Percentiles rank a stretch among this genome's conserved stretches.
These are phyloP conservation scores for Candida neerlandica DNA, from an alignment of 1,139 yeast species.

Conservation along the genomic window DNA sequence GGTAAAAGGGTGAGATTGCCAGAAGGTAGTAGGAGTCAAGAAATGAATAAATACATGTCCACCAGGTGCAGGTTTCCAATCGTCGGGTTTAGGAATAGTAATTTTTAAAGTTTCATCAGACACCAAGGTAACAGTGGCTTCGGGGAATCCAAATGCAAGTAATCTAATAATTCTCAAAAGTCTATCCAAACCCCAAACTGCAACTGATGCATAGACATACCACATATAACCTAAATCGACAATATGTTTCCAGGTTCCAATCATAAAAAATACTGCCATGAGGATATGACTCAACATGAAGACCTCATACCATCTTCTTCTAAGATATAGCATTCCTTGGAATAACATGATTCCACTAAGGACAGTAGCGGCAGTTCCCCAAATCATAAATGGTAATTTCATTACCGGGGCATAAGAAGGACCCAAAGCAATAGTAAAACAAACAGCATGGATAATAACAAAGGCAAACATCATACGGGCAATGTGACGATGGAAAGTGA, in stretches of 20 bases:
- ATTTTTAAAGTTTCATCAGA: conserved; percentile 49
- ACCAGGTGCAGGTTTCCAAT: conserved; percentile 52
- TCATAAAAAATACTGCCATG: conserved; percentile 56
- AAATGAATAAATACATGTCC: conserved; percentile 65
- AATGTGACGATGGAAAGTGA: conserved; percentile 55
- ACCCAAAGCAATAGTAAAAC: conserved; percentile 23
- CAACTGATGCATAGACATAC: conserved; percentile 54
- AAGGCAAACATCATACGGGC: conserved; percentile 44
- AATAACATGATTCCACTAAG: conserved; percentile 39
- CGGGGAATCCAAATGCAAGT: conserved; percentile 47
- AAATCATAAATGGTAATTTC: conserved; percentile 41
- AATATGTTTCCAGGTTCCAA: conserved; percentile 65
- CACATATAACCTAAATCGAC: conserved; percentile 49
- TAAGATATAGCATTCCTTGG: conserved; percentile 52
- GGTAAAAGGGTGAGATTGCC: conserved; percentile 78
- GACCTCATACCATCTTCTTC: conserved; percentile 62
- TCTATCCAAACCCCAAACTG: conserved; percentile 68
- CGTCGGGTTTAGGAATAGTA: conserved; percentile 38
- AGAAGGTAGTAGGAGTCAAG: conserved; percentile 54
- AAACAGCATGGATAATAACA: conserved; percentile 37
- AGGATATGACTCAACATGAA: conserved; percentile 64
- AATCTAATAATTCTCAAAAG: conserved; percentile 52
- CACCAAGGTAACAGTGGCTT: conserved; percentile 45
- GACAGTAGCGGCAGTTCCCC: conserved; percentile 53
- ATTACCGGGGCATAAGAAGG: conserved; percentile 18